phyloP scores from a whole-genome alignment of 2,329 filamentous ascomycete genomes.

The Penicillium sp. region DNA sequence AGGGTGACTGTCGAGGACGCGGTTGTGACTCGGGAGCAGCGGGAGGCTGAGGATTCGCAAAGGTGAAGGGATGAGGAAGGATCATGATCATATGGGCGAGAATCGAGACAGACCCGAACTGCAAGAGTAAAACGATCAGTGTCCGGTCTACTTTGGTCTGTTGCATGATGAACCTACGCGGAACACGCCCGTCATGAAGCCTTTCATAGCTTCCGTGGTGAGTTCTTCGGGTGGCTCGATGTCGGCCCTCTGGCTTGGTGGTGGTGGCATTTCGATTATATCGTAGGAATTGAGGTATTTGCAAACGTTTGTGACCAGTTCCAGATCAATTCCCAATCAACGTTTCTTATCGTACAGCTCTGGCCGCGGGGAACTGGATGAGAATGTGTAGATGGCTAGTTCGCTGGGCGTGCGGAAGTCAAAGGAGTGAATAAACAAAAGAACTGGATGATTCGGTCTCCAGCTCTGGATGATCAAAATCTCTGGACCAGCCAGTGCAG shows the following conservation, averaged over 20 bases:
- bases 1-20: slow-evolving; percentile 21
- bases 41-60: slow-evolving; percentile 32
- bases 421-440: not conserved
- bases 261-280: slow-evolving; percentile 39
- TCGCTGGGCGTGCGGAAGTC: not conserved
- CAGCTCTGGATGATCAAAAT: not conserved
- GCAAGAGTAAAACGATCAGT: not conserved
- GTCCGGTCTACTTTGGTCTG: not conserved
- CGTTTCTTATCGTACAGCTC: not conserved
- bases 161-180: slow-evolving; percentile 33
- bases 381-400: not conserved
- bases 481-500: slow-evolving; percentile 15
- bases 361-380: not conserved
- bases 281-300: not conserved
- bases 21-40: slow-evolving; percentile 19
- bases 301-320: not conserved
- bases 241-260: slow-evolving; percentile 38
- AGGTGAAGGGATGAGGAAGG: slow-evolving; percentile 44
- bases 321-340: not conserved
- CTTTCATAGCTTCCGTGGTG: slow-evolving; percentile 40
- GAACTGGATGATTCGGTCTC: not conserved
- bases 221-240: slow-evolving; percentile 45
- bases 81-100: slow-evolving; percentile 46
- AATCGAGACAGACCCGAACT: slow-evolving; percentile 49
- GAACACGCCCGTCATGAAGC: slow-evolving; percentile 45